phyloP scores from a whole-genome alignment of 2,329 filamentous ascomycete species.

The Annulohypoxylon truncatum region DNA sequence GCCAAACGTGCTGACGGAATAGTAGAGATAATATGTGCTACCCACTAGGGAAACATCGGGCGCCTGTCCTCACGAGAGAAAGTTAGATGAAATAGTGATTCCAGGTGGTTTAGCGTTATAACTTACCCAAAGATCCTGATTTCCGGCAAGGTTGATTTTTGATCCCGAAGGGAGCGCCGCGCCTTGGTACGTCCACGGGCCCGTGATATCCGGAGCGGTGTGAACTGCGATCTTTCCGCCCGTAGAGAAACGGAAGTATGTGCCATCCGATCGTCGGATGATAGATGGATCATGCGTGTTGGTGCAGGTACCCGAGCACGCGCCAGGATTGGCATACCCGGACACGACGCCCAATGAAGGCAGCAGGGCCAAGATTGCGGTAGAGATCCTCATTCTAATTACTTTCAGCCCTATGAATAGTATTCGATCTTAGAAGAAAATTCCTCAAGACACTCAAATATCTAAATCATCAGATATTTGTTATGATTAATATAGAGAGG shows the following conservation, averaged over 20 bases:
- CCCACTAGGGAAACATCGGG: conserved; percentile 71
- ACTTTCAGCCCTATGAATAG: background rate
- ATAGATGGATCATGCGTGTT: conserved; percentile 56
- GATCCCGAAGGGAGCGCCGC: conserved; percentile 53
- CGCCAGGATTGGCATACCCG: conserved; percentile 51
- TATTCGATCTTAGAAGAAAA: background rate
- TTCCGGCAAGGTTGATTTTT: conserved; percentile 51
- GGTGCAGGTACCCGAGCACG: conserved; percentile 55
- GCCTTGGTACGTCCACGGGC: conserved; percentile 56
- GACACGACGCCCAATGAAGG: conserved; percentile 38
- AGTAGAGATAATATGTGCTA: conserved; percentile 72
- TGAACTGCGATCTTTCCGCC: conserved; percentile 54
- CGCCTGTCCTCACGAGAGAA: conserved; percentile 57
- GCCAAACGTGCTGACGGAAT: conserved; percentile 72
- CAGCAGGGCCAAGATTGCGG: conserved; percentile 39
- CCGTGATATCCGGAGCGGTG: conserved; percentile 52
- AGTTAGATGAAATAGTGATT: background rate
- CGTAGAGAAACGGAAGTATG: conserved; percentile 58
- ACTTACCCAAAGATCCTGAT: conserved; percentile 55
- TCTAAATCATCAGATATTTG: background rate
- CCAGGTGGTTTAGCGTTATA: background rate
- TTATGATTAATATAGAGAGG: conserved; percentile 8
- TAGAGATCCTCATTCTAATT: conserved; percentile 13
- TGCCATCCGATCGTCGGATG: conserved; percentile 56
- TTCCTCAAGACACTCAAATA: background rate